Conservation (phyloP, 2,329 filamentous ascomycete species). For the Diaporthe destruens region DNA sequence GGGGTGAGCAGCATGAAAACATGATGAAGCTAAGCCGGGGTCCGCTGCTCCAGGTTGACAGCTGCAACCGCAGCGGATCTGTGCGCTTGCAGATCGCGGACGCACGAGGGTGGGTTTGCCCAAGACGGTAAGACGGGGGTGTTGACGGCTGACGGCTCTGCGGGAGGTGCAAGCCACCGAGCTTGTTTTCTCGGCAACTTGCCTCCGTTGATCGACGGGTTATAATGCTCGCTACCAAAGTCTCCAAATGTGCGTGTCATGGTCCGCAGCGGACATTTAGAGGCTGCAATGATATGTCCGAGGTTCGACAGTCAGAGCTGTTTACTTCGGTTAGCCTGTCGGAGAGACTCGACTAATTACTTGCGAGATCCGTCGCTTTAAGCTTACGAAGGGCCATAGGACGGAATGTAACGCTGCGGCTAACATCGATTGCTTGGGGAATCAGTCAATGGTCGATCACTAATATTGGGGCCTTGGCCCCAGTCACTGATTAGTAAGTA, state of each 20-base stretch:
- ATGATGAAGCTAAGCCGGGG: neutral
- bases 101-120: slow-evolving; percentile 1
- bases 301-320: neutral
- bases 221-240: neutral
- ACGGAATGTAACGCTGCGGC: no score
- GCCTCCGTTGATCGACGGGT: slow-evolving; percentile 33
- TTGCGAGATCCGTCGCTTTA: neutral
- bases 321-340: neutral
- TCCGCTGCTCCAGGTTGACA: slow-evolving; percentile 23
- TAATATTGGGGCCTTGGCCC: no score
- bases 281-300: neutral
- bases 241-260: neutral
- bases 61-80: neutral
- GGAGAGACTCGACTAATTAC: neutral
- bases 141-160: slow-evolving; percentile 26
- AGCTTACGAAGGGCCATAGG: neutral
- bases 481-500: no score
- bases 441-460: no score
- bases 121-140: slow-evolving; percentile 7
- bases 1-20: neutral
- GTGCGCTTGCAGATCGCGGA: slow-evolving; percentile 9
- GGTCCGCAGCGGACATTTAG: neutral
- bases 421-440: no score
- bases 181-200: slow-evolving; percentile 25
- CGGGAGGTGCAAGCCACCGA: neutral